Conservation (phyloP, 1,284 basidiomycete genomes). For the Ceratobasidium sp. region DNA sequence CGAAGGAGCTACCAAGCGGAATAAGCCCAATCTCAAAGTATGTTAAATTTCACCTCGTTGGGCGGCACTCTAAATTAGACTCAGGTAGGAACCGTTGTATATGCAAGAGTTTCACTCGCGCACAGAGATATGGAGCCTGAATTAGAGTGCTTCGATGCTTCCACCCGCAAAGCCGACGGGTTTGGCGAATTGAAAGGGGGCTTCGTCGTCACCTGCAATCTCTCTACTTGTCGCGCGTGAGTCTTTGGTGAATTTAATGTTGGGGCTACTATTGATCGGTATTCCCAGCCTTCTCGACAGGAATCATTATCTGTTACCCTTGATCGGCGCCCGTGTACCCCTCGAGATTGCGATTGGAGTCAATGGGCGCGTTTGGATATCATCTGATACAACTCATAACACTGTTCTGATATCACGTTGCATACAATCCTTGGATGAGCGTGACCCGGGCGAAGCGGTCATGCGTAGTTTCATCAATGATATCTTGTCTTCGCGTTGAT, state of each 20-base stretch:
- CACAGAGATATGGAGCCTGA: slow-evolving; percentile 92
- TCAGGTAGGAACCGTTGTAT: slow-evolving; percentile 80
- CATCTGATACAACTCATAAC: slow-evolving; percentile 68
- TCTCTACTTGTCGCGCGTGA: slow-evolving; percentile 79
- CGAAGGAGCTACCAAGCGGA: slow-evolving; percentile 85
- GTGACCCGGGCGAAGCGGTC: slow-evolving; percentile 29
- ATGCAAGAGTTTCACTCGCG: slow-evolving; percentile 82
- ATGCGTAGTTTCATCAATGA: slow-evolving; percentile 39
- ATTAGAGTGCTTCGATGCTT: slow-evolving; percentile 85
- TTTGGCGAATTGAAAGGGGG: slow-evolving; percentile 85
- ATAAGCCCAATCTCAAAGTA: slow-evolving; percentile 83
- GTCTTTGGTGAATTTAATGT: slow-evolving; percentile 47
- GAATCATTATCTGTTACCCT: slow-evolving; percentile 73
- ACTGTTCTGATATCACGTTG: slow-evolving; percentile 71
- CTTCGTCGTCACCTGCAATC: slow-evolving; percentile 74
- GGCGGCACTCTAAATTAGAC: not conserved
- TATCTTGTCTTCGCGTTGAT: slow-evolving; percentile 37
- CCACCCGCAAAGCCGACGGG: slow-evolving; percentile 81
- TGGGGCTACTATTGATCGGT: slow-evolving; percentile 8
- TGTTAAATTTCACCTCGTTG: slow-evolving; percentile 7
- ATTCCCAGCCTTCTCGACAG: slow-evolving; percentile 69
- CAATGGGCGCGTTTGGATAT: slow-evolving; percentile 85
- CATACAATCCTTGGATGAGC: slow-evolving; percentile 68
- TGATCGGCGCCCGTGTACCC: slow-evolving; percentile 75
- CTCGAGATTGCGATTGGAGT: slow-evolving; percentile 80